Evolutionary conservation across 2,329 filamentous ascomycete genomes (phyloP), one percentile per base, ranked within the genome.

Genomic region (Talaromyces sp.): DNA sequence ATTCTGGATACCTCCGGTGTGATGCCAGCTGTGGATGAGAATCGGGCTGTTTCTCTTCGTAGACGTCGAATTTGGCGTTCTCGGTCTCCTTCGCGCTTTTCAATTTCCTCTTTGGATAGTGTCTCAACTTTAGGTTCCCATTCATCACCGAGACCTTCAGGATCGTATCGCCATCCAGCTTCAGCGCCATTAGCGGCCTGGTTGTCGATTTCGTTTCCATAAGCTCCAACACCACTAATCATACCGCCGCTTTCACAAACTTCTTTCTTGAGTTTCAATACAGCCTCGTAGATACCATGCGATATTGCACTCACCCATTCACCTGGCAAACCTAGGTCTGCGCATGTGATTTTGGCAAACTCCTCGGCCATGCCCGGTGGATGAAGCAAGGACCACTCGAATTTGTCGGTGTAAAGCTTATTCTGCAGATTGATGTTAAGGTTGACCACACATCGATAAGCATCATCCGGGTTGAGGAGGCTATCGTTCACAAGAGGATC

Each of bases 221-320:
- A 86, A 19, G 85, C 88, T 65, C 87, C 86, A 82, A 88, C 88
- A 47, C 90, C 90, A 17, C 87, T 84, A n/a, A 97, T 89, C 7
- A 97, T 81, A 1, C 93, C 93, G 43, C 92, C 93, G 45, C 92
- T 92, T 76, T 98, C 95, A 73, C 93, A 96, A 0, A 93, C 92
- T 74, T 98, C 95, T 78, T 99, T 99, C 81, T 98, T 98, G 36
- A 97, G 81, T 56, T 91, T 90, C 68, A 98, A 78, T 0, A 96
- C 93, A 10, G 95, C 91, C 78, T 99, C 95, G 77, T 98, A 98
- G 71, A 99, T 98, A 38, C 93, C 95, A 74, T 97, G 94, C 15
- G 95, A 92, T 82, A 99, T 92, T 34, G 92, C 92, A 2, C 93
- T 91, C 4, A 97, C 88, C 93, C 95, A 99, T 80, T 99, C 95